Evolutionary conservation across 2,329 filamentous ascomycete species (phyloP), one percentile per base, ranked within the genome.

Genomic region (Coniella vitis): DNA sequence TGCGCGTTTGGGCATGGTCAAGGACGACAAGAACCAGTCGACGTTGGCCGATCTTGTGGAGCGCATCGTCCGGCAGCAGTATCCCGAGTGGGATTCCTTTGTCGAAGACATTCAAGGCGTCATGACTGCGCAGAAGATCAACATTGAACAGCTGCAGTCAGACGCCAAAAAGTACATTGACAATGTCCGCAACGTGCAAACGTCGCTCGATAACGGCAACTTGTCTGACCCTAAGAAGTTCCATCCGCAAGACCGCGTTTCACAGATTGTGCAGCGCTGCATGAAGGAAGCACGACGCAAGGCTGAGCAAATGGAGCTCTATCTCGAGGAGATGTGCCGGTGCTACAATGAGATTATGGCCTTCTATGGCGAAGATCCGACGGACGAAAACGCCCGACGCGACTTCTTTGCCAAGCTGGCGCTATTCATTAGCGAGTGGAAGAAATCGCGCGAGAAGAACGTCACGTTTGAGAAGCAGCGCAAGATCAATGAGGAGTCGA

Each of bases 231-330:
- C 91, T 38, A 96, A 93, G 75, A 94, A 91, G 61, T 98, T 98
- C 75, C 93, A 98, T 63, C 91, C 93, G 16, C 88, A 97, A 68
- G 93, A 98, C 66, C 87, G 93, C 53, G 90, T 97, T 38, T 86
- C 85, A 54, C 87, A 94, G 67, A 78, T 97, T 31, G 90, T 95
- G 48, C 89, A 95, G 68, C 79, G 91, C 45, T 84, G 79, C 56
- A 97, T 98, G 91, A 97, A 96, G 72, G 93, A 98, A 57, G 93
- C 93, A 17, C 76, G 93, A 54, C 80, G 91, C 60, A 98, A 97
- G 73, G 90, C 93, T 2, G 91, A 96, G 66, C 93, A 97, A 71
- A 86, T 97, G 83, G 80, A 88, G 63, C 73, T 97, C 19, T 96
- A 95, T 65, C 72, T 97, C 40, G 90, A 95, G 57, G 90, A 96